Evolutionary conservation across 768 basidiomycete genomes (phyloP), one percentile per base, ranked within the genome.

Genomic region (Boletus reticuloceps): DNA sequence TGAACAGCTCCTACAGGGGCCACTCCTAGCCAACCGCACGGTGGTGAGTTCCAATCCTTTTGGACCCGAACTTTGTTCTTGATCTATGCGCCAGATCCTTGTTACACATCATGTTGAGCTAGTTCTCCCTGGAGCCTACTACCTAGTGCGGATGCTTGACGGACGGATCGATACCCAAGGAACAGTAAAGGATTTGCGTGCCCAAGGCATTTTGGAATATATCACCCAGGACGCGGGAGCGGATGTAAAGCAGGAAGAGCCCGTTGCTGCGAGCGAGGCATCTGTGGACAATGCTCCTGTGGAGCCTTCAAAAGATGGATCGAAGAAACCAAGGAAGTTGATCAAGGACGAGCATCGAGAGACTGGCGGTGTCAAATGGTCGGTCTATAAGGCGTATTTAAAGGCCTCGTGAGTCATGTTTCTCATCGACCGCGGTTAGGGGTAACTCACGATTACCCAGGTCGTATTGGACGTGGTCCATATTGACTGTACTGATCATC

Each of bases 51-150:
- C 32, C 17, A 31, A 6, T 20, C n/a, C 3, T 4, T 25, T 40
- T 17, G 13, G 14, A 46, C 11, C 27, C 1, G 12, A 11, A 3
- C 11, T 5, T 5, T 38, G 11, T 46, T 10, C 10, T 39, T 56
- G 34, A 59, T 47, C 20, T 29, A 4, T 29, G 1, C 12, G 11
- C 3, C 55, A 85, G 85, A 73, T 87, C 39, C 75, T 88, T 5
- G 90, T 94, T 36, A 91, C 90, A 0, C 91, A 94, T 58, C 91
- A 93, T 63, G 85, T 93, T 27, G 88, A 92, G 47, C 80, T 94
- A 1, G 85, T 93, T 17, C 79, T 91, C 8, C 86, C 90, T 1
- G 85, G 83, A 0, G 82, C 88, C 0, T 64, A 85, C 61, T 91
- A 91, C 62, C 72, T 93, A 4, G 78, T 92, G 8, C 82, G 89